Conservation (phyloP, 2,329 filamentous ascomycete species). For the Neonectria neomacrospora region DNA sequence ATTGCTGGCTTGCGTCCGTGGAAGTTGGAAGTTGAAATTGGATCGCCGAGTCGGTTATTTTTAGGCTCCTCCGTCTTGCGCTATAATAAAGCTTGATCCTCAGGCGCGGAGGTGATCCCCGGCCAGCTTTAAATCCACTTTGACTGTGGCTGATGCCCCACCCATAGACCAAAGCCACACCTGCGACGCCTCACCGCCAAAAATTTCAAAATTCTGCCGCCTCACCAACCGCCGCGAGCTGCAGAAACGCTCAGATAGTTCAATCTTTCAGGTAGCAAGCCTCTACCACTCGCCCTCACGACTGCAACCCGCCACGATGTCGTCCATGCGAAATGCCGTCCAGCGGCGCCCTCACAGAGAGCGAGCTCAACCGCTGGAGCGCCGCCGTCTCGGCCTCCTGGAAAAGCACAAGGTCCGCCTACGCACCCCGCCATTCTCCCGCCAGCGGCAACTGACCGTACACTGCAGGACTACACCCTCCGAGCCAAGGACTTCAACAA, state of each 20-base stretch:
- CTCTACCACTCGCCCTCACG: background rate
- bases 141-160: background rate
- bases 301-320: constrained; percentile 53
- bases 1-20: background rate
- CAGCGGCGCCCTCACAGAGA: constrained; percentile 89
- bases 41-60: background rate
- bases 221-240: constrained; percentile 9
- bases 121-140: background rate
- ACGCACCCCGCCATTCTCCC: constrained; percentile 13
- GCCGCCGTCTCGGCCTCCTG: constrained; percentile 87
- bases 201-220: constrained; percentile 53
- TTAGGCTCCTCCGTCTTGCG: background rate
- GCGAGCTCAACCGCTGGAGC: constrained; percentile 86
- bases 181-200: constrained; percentile 49
- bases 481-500: constrained; percentile 74
- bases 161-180: constrained; percentile 31
- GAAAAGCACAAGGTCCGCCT: constrained; percentile 87
- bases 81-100: background rate
- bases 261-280: background rate
- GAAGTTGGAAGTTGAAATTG: background rate
- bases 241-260: background rate
- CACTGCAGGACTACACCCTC: constrained; percentile 68
- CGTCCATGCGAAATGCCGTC: constrained; percentile 72
- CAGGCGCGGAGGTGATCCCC: background rate
- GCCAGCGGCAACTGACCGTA: constrained; percentile 23